These are phyloP conservation scores for Medicago arabica DNA, from an alignment of 306 rosid species.

Conservation along the genomic window DNA sequence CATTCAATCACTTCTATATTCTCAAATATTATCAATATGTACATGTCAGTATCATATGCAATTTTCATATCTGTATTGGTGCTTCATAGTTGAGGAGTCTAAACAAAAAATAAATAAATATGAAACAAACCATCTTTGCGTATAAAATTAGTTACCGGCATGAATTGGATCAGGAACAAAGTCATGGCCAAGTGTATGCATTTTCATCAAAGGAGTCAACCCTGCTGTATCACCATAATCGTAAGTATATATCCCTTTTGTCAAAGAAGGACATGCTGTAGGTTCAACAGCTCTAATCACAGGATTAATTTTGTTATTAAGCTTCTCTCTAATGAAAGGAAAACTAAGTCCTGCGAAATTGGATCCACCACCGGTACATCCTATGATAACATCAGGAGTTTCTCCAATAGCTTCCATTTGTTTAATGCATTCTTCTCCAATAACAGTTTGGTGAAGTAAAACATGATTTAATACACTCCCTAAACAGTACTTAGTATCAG, in stretches of 20 bases:
- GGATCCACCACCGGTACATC: slow-evolving; percentile 96
- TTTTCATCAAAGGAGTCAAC: slow-evolving; percentile 96
- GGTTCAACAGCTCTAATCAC: slow-evolving; percentile 94
- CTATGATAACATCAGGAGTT: slow-evolving; percentile 85
- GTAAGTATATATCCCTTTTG: slow-evolving; percentile 78
- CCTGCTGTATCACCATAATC: slow-evolving; percentile 94
- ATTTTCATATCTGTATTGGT: background rate
- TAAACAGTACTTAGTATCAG: slow-evolving; percentile 78
- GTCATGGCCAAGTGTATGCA: slow-evolving; percentile 95
- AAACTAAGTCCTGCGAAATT: slow-evolving; percentile 94
- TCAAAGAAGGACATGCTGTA: slow-evolving; percentile 89
- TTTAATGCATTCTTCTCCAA: slow-evolving; percentile 88
- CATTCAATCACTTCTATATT: background rate
- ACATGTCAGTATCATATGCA: background rate
- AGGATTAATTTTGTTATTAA: slow-evolving; percentile 75
- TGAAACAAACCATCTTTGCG: slow-evolving; percentile 2
- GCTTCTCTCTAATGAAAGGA: slow-evolving; percentile 87
- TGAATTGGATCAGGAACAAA: slow-evolving; percentile 96
- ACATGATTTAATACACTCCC: slow-evolving; percentile 98
- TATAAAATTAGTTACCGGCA: slow-evolving; percentile 63
- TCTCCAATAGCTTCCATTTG: slow-evolving; percentile 96
- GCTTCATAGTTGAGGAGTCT: background rate
- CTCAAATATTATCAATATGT: background rate
- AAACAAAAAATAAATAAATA: background rate
- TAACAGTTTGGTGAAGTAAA: slow-evolving; percentile 88